Base-by-base conservation (phyloP, 352 stramenopile genomes). In the Phytophthora brassicae region DNA sequence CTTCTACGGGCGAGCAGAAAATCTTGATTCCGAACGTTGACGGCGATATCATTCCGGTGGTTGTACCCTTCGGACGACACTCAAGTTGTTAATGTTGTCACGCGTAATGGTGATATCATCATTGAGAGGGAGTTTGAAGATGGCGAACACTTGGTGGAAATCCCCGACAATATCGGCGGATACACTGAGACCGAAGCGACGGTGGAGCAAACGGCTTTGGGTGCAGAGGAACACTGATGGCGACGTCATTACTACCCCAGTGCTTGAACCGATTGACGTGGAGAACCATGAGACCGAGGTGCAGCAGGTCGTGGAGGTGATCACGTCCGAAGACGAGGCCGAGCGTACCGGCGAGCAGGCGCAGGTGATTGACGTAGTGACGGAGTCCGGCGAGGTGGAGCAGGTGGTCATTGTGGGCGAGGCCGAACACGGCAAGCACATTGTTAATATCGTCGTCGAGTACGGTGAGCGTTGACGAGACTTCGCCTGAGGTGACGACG, bases 1-100 rank as follows among this genome's bases (percentile, higher is more conserved):
- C 47, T 1, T 41, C 61, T 2, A 60, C 45, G 1, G 61, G 61
- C 2, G 61, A 69, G 61, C 46, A 69, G 41, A 69, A 69, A 55
- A 56, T 69, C 39, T 19, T 64, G 55, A 69, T 69, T n/a, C 54
- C 61, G 14, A 64, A 59, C 26, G 23, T 38, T 12, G 54, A 60
- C 11, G 61, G 61, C 22, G 54, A 64, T 23, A 69, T 62, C 26
- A 64, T 55, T 9, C 54, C 61, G 1, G 61, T 69, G 16, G 48
- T 64, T 16, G 46, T 69, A 9, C 61, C 61, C 16, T 5, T 13
- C 31, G 19, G 51, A 55, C 20, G 17, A 42, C 20, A 23, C 35
- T 16, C 14, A 67, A 39, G 52, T 67, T 5, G 60, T 68, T 11
- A 46, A 68, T 9, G 60, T 68, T 5, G 53, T 64, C 14, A 57